These are phyloP conservation scores for Myxozyma nipponensis DNA, from an alignment of 805 yeast species.

Conservation along the genomic window DNA sequence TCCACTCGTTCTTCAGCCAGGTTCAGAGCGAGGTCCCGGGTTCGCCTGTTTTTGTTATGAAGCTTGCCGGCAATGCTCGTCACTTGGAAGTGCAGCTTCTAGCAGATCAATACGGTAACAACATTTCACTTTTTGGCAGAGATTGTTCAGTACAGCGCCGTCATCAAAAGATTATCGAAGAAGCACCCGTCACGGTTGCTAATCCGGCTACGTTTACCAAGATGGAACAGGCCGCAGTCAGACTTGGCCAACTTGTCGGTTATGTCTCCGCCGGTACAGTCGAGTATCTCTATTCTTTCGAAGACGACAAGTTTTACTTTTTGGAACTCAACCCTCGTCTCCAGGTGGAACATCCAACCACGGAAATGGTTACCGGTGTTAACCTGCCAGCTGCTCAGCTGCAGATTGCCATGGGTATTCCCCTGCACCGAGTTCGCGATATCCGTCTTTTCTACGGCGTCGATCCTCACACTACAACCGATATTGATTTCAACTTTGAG, in stretches of 20 bases:
- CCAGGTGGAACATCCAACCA: constrained; percentile 99
- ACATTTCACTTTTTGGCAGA: constrained; percentile 95
- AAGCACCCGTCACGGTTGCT: constrained; percentile 97
- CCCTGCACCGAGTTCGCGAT: constrained; percentile 90
- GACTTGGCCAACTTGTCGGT: constrained; percentile 95
- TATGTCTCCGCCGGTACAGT: constrained; percentile 99
- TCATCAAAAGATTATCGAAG: constrained; percentile 98
- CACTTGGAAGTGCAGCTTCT: constrained; percentile 96
- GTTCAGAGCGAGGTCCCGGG: constrained; percentile 98
- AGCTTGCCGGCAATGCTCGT: constrained; percentile 94
- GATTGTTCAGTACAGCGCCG: constrained; percentile 99
- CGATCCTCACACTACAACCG: constrained; percentile 88
- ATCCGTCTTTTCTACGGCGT: constrained; percentile 91
- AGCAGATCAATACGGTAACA: constrained; percentile 98
- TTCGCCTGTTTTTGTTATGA: constrained; percentile 96
- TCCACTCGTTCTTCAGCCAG: constrained; percentile 73
- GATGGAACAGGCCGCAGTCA: constrained; percentile 97
- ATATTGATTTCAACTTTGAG: constrained; percentile 85
- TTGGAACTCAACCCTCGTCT: constrained; percentile 96
- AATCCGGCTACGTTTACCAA: constrained; percentile 74
- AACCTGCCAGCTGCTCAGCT: constrained; percentile 97
- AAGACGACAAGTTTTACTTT: constrained; percentile 92
- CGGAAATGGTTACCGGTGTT: constrained; percentile 99
- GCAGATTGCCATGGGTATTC: constrained; percentile 99
- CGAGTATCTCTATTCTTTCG: constrained; percentile 90